phyloP scores from a whole-genome alignment of 805 yeast species.

The Starmerella ratchasimensis region DNA sequence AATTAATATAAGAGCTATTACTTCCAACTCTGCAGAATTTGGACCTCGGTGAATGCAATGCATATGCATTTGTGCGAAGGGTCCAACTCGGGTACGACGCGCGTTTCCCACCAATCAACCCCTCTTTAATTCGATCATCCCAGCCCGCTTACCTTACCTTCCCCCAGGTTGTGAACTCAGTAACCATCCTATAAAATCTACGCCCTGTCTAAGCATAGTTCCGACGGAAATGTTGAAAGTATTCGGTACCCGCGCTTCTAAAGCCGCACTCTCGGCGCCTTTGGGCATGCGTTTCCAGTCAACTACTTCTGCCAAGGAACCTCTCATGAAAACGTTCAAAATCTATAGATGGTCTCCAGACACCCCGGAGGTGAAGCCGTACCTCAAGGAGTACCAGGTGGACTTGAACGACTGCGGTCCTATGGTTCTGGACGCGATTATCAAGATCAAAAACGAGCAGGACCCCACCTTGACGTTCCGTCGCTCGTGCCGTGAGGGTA shows the following conservation, averaged over 20 bases:
- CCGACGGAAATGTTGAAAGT: not conserved
- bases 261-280: not conserved
- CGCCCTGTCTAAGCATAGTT: too few species aligned
- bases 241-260: not conserved
- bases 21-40: too few species aligned
- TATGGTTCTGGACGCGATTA: slow-evolving; percentile 88
- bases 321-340: slow-evolving; percentile 68
- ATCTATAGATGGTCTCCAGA: slow-evolving; percentile 98
- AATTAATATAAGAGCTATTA: too few species aligned
- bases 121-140: too few species aligned
- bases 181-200: too few species aligned
- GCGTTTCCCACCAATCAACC: too few species aligned
- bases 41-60: too few species aligned
- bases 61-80: too few species aligned
- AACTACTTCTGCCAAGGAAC: slow-evolving; percentile 37
- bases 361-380: slow-evolving; percentile 82
- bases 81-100: too few species aligned
- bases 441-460: slow-evolving; percentile 92
- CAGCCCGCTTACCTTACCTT: too few species aligned
- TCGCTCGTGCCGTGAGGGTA: slow-evolving; percentile 98
- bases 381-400: slow-evolving; percentile 65
- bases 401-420: slow-evolving; percentile 93
- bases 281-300: slow-evolving; percentile 11
- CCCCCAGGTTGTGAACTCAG: too few species aligned
- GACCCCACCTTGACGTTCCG: slow-evolving; percentile 92